Percentiles rank a stretch among this genome's conserved stretches.
Conservation (phyloP, 495 filamentous ascomycete genomes). For the Trichoderma asperelloides region DNA sequence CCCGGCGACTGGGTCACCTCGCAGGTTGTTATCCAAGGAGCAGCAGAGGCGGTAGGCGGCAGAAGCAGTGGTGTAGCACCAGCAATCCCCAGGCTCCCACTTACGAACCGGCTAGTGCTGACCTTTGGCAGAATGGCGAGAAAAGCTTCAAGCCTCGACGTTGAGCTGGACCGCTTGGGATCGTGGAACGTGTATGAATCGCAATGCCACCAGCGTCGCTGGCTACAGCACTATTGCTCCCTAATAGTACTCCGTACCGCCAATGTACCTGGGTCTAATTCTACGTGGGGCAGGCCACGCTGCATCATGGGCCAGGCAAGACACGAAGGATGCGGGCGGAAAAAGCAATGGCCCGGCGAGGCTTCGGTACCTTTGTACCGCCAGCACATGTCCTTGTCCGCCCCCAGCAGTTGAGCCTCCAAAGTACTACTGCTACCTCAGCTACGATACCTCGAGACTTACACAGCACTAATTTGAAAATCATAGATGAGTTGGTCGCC, state of each 20-base stretch:
- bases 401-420: background rate
- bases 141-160: background rate
- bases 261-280: background rate
- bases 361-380: background rate
- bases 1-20: background rate
- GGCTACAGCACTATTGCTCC: background rate
- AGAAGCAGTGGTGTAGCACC: background rate
- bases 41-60: background rate
- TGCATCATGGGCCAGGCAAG: background rate
- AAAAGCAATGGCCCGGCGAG: slow-evolving; percentile 6
- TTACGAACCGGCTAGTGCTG: background rate
- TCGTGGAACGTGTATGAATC: background rate
- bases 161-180: background rate
- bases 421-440: too few relatives aligned
- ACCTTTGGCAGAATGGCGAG: background rate
- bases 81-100: background rate
- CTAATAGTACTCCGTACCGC: background rate
- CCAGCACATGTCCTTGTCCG: background rate
- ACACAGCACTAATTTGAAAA: too few relatives aligned
- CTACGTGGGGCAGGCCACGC: slow-evolving; percentile 5
- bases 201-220: slow-evolving; percentile 3
- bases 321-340: background rate
- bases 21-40: background rate
- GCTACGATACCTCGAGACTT: too few relatives aligned
- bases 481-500: too few relatives aligned